phyloP scores from a whole-genome alignment of 148 eudicot species.

The Mesembryanthemum crystallinum region DNA sequence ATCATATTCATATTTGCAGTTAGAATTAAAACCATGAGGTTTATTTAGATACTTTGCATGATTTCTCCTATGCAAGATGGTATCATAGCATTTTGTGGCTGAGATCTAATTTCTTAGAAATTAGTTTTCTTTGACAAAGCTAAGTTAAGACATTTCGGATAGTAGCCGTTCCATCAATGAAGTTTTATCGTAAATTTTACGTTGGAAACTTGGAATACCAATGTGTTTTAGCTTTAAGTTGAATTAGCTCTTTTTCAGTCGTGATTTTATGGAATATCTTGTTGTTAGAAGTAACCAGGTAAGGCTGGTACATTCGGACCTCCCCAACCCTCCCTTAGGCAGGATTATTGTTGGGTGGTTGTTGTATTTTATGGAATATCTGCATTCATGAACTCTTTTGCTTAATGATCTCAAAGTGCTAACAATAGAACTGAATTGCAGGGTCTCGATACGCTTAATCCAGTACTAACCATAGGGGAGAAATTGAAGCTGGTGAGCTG shows the following conservation, averaged over 20 bases:
- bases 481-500: slow-evolving; percentile 59
- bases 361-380: neutral
- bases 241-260: neutral
- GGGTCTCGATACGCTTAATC: slow-evolving; percentile 79
- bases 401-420: neutral
- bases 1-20: neutral
- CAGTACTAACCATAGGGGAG: slow-evolving; percentile 55
- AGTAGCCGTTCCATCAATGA: neutral
- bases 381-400: neutral
- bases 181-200: no score
- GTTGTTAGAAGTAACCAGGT: no score
- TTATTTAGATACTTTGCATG: neutral
- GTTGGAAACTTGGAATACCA: neutral
- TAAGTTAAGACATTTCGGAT: neutral
- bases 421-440: slow-evolving; percentile 35
- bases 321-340: no score
- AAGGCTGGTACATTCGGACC: no score
- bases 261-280: neutral
- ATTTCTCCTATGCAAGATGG: neutral
- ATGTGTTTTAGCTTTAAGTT: neutral
- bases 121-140: neutral
- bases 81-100: neutral
- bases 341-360: no score
- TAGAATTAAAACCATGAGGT: neutral
- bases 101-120: neutral